A percentile compares a stretch with the other conserved stretches of the same genome.
phyloP scores from a whole-genome alignment of 768 basidiomycete genomes.

The Leucocoprinus leucothites region DNA sequence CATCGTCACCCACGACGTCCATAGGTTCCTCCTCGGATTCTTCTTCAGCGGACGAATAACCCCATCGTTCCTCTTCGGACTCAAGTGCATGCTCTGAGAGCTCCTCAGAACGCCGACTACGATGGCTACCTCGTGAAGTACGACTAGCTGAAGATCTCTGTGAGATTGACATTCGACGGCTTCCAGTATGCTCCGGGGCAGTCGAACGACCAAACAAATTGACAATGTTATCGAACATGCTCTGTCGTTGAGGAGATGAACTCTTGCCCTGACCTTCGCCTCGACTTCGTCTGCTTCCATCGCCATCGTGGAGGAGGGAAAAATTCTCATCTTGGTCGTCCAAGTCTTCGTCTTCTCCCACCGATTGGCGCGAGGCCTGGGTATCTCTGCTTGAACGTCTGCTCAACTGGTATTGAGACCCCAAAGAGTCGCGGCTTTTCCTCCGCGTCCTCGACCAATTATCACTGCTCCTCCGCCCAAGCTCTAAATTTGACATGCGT shows the following conservation, averaged over 20 bases:
- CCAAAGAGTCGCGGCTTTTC: conserved; percentile 46
- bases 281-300: conserved; percentile 14
- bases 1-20: conserved; percentile 34
- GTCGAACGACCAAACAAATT: conserved; percentile 59
- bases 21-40: conserved; percentile 38
- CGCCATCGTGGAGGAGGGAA: conserved; percentile 24
- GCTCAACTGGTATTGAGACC: conserved; percentile 24
- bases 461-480: conserved; percentile 54
- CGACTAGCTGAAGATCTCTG: conserved; percentile 53
- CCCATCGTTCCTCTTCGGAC: conserved; percentile 78
- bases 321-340: conserved; percentile 27
- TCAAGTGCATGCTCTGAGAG: conserved; percentile 59
- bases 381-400: conserved; percentile 48
- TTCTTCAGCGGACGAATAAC: conserved; percentile 86
- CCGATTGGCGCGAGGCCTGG: conserved; percentile 37
- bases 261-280: conserved; percentile 22
- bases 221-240: conserved; percentile 65
- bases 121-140: conserved; percentile 45
- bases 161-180: conserved; percentile 54
- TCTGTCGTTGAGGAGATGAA: conserved; percentile 35
- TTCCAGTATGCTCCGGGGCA: conserved; percentile 33
- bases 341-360: conserved; percentile 30
- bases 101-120: conserved; percentile 52
- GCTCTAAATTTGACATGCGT: conserved; percentile 66
- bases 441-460: conserved; percentile 46